phyloP scores from a whole-genome alignment of 179 eudicot species.

The Actinidia polygama region DNA sequence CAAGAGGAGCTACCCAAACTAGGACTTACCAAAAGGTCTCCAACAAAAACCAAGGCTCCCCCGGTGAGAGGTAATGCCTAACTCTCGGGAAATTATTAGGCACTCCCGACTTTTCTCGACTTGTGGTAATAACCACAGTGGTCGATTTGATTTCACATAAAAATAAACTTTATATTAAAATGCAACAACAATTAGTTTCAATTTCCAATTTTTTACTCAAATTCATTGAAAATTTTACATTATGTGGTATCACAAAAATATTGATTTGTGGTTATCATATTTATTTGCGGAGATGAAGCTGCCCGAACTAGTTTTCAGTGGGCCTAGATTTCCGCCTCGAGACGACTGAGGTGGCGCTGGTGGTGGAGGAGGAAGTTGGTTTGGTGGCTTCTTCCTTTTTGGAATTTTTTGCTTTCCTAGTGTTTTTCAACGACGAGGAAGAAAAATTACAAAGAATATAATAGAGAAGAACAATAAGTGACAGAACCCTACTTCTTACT shows the following conservation, averaged over 20 bases:
- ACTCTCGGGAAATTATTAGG: neutral
- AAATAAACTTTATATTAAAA: no score
- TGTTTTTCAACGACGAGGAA: neutral
- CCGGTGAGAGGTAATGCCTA: neutral
- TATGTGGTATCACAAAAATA: no score
- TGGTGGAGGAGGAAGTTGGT: neutral
- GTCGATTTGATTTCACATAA: no score
- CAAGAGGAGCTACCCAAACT: slow-evolving; percentile 10
- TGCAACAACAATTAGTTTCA: no score
- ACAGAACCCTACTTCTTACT: neutral
- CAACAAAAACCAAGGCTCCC: slow-evolving; percentile 3
- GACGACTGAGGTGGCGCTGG: slow-evolving; percentile 3
- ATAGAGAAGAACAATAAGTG: neutral
- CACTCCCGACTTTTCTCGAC: no score
- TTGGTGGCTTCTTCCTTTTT: slow-evolving; percentile 6
- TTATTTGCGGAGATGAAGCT: neutral
- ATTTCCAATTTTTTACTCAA: no score
- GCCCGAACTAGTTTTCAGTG: neutral
- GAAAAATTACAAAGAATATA: neutral
- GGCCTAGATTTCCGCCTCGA: slow-evolving; percentile 6
- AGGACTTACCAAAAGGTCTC: slow-evolving; percentile 8
- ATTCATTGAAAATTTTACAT: no score
- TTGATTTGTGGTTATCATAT: neutral
- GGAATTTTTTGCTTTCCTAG: slow-evolving; percentile 1
- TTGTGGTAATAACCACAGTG: no score